Evolutionary conservation across 768 basidiomycete genomes (phyloP).

Genomic region (Lentinula boryana): DNA sequence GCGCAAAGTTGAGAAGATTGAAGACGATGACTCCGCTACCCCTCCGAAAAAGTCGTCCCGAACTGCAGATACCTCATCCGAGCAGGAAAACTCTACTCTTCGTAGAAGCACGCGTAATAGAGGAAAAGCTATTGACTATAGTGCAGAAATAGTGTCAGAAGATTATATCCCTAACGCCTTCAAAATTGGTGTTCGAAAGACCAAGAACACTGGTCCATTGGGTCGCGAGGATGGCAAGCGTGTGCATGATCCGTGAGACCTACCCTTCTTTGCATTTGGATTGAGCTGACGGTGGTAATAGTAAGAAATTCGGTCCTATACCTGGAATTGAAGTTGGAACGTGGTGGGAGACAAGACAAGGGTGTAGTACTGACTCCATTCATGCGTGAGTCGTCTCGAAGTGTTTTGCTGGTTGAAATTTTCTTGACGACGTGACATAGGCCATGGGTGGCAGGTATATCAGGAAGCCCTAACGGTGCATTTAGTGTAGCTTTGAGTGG

Average conservation of each 20-base stretch:
- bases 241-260: slow-evolving; percentile 46
- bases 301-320: slow-evolving; percentile 76
- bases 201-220: slow-evolving; percentile 28
- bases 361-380: slow-evolving; percentile 70
- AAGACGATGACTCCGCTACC: slow-evolving; percentile 13
- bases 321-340: slow-evolving; percentile 75
- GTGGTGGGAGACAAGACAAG: slow-evolving; percentile 73
- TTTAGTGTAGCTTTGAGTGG: slow-evolving; percentile 87
- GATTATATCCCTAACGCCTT: slow-evolving; percentile 32
- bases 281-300: slow-evolving; percentile 17
- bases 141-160: slow-evolving; percentile 30
- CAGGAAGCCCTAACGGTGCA: slow-evolving; percentile 59
- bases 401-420: slow-evolving; percentile 3
- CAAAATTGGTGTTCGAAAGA: slow-evolving; percentile 27
- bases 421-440: slow-evolving; percentile 27
- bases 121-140: slow-evolving; percentile 54
- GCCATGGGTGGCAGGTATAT: slow-evolving; percentile 82
- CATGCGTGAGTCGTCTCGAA: slow-evolving; percentile 63
- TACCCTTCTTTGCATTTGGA: not conserved
- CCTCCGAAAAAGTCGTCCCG: slow-evolving; percentile 21
- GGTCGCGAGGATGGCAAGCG: slow-evolving; percentile 31
- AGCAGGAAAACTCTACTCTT: slow-evolving; percentile 15
- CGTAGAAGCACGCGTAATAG: slow-evolving; percentile 68
- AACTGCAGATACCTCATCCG: slow-evolving; percentile 9
- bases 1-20: slow-evolving; percentile 24